A percentile compares a stretch with the other conserved stretches of the same genome.
Conservation (phyloP, 148 eudicot genomes). For the Vaccinium vitisidaea region DNA sequence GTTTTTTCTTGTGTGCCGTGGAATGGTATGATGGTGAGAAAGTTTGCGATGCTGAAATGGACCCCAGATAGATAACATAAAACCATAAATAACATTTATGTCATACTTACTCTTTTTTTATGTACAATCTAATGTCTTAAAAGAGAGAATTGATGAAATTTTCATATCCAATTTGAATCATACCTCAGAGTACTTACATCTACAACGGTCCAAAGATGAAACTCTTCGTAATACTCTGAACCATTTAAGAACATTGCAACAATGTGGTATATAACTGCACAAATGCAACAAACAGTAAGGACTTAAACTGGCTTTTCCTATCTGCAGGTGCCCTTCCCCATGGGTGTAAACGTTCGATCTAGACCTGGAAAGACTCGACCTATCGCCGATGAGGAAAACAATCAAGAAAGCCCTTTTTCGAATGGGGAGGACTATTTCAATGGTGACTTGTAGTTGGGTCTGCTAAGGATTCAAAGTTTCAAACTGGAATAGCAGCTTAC, state of each 20-base stretch:
- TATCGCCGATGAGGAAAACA: constrained; percentile 44
- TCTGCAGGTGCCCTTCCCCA: constrained; percentile 82
- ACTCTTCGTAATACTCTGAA: neutral
- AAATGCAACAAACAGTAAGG: neutral
- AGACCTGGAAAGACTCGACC: constrained; percentile 50
- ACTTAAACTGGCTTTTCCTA: constrained; percentile 1
- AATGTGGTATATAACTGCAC: neutral
- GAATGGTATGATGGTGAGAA: neutral
- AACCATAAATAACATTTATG: neutral
- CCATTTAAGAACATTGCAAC: neutral
- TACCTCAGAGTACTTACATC: neutral
- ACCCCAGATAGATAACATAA: neutral
- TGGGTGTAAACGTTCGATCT: constrained; percentile 65
- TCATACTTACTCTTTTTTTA: too few relatives aligned
- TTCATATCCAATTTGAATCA: neutral
- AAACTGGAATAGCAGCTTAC: constrained; percentile 40
- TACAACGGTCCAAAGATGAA: neutral
- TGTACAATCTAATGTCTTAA: neutral
- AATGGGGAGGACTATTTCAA: constrained; percentile 49
- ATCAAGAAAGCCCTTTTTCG: constrained; percentile 36
- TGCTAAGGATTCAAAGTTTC: constrained; percentile 59
- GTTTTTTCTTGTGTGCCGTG: neutral
- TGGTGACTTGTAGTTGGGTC: constrained; percentile 45
- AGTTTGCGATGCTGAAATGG: neutral
- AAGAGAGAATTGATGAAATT: neutral